phyloP scores from a whole-genome alignment of 176 grass and related monocot species.

The Alopecurus myosuroides region DNA sequence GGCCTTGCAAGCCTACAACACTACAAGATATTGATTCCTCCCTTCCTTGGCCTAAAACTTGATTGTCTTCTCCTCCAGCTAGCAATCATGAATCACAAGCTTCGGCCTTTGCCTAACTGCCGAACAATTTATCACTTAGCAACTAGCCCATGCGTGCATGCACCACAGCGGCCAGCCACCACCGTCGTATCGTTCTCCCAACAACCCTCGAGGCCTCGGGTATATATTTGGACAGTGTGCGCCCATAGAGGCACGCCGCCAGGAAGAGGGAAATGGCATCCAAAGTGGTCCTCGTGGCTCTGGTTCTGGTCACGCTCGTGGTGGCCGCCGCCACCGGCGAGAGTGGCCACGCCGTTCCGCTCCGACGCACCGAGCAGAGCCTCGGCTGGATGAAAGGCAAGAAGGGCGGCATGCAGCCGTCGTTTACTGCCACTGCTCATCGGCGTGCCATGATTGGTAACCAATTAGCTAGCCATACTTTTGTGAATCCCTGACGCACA shows the following conservation, averaged over 20 bases:
- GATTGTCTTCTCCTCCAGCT: not conserved
- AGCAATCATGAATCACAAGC: not conserved
- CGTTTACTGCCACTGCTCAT: not conserved
- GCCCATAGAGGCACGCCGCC: not conserved
- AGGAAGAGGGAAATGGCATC: not conserved
- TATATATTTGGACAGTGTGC: not conserved
- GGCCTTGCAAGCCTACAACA: not conserved
- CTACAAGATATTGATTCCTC: not conserved
- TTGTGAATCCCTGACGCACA: no score
- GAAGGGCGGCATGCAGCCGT: conserved; percentile 12
- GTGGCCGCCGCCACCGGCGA: not conserved
- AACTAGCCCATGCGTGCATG: not conserved
- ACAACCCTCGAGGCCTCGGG: not conserved
- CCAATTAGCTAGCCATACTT: not conserved
- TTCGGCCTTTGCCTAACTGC: not conserved
- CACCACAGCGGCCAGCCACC: not conserved
- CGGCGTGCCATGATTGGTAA: not conserved
- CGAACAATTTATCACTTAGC: not conserved
- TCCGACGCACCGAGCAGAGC: not conserved
- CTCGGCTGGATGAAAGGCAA: conserved; percentile 6
- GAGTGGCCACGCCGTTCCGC: not conserved
- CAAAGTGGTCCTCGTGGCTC: not conserved
- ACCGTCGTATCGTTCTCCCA: not conserved
- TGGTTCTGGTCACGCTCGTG: not conserved
- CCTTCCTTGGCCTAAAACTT: not conserved